These are phyloP conservation scores for Rhizopogon sp. DNA, from an alignment of 768 basidiomycete genomes.

Conservation along the genomic window DNA sequence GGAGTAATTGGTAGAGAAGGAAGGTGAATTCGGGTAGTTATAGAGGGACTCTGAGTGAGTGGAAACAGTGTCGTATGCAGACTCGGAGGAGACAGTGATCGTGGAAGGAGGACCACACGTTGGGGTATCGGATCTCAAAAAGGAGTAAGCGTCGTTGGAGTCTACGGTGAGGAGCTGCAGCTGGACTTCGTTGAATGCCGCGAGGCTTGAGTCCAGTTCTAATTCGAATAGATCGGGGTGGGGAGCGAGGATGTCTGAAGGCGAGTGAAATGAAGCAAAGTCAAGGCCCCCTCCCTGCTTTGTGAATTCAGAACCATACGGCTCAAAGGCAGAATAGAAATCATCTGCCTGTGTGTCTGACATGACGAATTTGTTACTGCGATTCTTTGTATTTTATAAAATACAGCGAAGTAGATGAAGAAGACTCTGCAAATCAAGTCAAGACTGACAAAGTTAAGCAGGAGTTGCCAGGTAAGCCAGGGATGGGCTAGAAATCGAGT, in stretches of 20 bases:
- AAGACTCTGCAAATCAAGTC: conserved; percentile 5
- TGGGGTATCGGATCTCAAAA: conserved; percentile 58
- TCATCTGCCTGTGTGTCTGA: conserved; percentile 26
- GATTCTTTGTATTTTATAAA: conserved; percentile 5
- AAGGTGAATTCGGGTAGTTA: conserved; percentile 54
- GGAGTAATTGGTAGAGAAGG: conserved; percentile 46
- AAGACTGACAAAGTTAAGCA: conserved; percentile 7
- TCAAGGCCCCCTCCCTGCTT: conserved; percentile 45
- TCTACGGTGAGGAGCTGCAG: conserved; percentile 61
- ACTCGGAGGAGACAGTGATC: conserved; percentile 77
- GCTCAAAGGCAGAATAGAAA: conserved; percentile 29
- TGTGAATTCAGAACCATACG: conserved; percentile 32
- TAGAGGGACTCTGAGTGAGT: conserved; percentile 67
- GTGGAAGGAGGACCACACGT: conserved; percentile 70
- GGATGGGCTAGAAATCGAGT: conserved; percentile 5
- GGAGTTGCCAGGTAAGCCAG: conserved; percentile 1
- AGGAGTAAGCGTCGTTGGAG: conserved; percentile 59
- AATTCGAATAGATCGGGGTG: conserved; percentile 80
- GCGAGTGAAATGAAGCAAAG: conserved; percentile 66
- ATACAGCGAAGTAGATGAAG: background rate
- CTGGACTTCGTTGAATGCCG: conserved; percentile 59
- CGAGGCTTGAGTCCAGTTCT: conserved; percentile 71
- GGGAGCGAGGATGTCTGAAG: conserved; percentile 69
- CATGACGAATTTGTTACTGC: conserved; percentile 24
- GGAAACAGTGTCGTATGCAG: conserved; percentile 65